These are phyloP conservation scores for Pestalotiopsis sp. DNA, from an alignment of 2,329 filamentous ascomycete species.

Conservation along the genomic window DNA sequence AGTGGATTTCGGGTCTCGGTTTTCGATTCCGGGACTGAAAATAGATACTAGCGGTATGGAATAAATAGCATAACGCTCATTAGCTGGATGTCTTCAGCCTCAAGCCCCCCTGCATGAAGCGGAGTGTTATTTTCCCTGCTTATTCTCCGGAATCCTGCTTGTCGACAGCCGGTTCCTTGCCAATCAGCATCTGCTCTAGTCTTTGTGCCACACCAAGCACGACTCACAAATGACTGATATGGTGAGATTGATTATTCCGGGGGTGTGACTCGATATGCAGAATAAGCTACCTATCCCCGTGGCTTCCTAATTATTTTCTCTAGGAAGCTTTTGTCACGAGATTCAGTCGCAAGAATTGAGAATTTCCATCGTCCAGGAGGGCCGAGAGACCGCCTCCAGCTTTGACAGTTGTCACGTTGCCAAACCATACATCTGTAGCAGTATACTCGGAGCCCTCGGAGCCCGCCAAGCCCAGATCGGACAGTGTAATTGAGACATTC, in stretches of 20 bases:
- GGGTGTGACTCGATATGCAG: no score
- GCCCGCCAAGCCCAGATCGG: conserved; percentile 20
- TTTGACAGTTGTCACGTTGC: background rate
- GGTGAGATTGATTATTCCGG: no score
- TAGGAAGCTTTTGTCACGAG: background rate
- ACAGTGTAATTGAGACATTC: conserved; percentile 23
- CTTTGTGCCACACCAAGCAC: no score
- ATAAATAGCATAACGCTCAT: background rate
- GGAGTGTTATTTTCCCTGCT: background rate
- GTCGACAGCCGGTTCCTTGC: no score
- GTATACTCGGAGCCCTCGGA: background rate
- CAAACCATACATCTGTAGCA: background rate
- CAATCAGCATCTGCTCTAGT: no score
- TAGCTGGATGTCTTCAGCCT: background rate
- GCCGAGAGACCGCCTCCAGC: background rate
- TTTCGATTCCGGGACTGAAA: background rate
- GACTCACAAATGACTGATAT: no score
- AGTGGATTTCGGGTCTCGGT: background rate
- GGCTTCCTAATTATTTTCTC: background rate
- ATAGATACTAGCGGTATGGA: background rate
- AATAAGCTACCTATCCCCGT: no score
- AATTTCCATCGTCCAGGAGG: background rate
- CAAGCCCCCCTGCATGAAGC: background rate
- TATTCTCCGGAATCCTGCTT: no score
- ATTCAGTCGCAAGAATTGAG: background rate